These are phyloP conservation scores for Trametes pubescens DNA, from an alignment of 1,284 basidiomycete species.

Conservation along the genomic window DNA sequence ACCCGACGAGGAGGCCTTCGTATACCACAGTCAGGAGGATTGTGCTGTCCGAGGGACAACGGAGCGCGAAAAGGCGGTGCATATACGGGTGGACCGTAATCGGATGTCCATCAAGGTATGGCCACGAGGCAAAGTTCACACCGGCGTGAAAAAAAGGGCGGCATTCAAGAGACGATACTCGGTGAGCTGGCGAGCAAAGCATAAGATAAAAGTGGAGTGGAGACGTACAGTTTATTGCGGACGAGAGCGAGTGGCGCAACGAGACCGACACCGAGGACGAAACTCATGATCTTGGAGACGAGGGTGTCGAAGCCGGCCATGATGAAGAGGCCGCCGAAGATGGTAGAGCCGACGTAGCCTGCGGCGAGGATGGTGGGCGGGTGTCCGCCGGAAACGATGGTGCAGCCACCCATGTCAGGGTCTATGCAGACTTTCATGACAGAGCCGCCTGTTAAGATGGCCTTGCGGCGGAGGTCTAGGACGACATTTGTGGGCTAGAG, in stretches of 20 bases:
- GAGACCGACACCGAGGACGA: conserved; percentile 79
- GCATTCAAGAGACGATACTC: not conserved
- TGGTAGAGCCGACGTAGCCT: conserved; percentile 81
- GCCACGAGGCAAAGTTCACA: conserved; percentile 18
- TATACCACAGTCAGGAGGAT: conserved; percentile 78
- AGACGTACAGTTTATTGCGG: conserved; percentile 78
- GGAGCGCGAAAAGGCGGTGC: conserved; percentile 12
- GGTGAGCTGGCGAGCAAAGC: conserved; percentile 5
- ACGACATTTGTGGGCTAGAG: conserved; percentile 1
- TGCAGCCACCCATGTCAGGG: conserved; percentile 81
- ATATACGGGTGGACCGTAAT: not conserved
- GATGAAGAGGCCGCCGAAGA: conserved; percentile 81
- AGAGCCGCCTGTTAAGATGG: conserved; percentile 78
- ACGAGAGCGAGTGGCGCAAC: conserved; percentile 80
- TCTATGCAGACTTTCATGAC: conserved; percentile 82
- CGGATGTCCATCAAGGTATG: not conserved
- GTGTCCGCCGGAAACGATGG: conserved; percentile 76
- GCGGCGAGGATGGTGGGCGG: conserved; percentile 74
- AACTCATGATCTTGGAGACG: conserved; percentile 83
- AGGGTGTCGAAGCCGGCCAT: conserved; percentile 83
- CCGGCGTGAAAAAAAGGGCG: not conserved
- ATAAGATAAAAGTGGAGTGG: not conserved
- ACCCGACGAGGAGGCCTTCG: conserved; percentile 79
- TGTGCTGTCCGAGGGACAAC: conserved; percentile 57
- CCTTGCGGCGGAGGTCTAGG: conserved; percentile 49